These are phyloP conservation scores for Melocanna baccifera DNA, from an alignment of 176 grass and related monocot species.

Conservation along the genomic window DNA sequence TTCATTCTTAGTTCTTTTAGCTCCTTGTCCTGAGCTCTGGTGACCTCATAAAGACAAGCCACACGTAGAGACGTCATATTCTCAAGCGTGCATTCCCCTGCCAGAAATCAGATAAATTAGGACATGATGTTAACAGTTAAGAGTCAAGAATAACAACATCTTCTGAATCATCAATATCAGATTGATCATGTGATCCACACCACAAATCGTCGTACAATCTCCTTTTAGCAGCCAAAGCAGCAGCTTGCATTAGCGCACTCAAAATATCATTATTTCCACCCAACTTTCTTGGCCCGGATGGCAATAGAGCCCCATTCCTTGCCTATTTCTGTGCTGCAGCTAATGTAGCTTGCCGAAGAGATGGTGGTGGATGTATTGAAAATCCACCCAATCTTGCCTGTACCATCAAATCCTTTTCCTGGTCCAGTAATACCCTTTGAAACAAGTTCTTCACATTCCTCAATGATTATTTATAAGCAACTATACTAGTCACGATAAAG, in stretches of 20 bases:
- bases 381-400: slow-evolving; percentile 75
- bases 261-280: slow-evolving; percentile 84
- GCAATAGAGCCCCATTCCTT: slow-evolving; percentile 63
- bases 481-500: background rate
- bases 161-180: slow-evolving; percentile 46
- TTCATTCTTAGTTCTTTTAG: slow-evolving; percentile 45
- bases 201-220: slow-evolving; percentile 96
- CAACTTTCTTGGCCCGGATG: slow-evolving; percentile 74
- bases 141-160: slow-evolving; percentile 1
- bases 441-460: slow-evolving; percentile 97
- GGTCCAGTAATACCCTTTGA: slow-evolving; percentile 80
- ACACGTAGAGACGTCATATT: slow-evolving; percentile 96
- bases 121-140: background rate
- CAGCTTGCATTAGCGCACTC: slow-evolving; percentile 82
- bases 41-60: slow-evolving; percentile 72
- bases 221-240: slow-evolving; percentile 92
- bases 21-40: slow-evolving; percentile 54
- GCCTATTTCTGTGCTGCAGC: slow-evolving; percentile 75
- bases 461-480: slow-evolving; percentile 28
- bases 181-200: slow-evolving; percentile 67
- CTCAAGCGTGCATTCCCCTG: slow-evolving; percentile 85
- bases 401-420: slow-evolving; percentile 84
- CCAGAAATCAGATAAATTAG: slow-evolving; percentile 39
- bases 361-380: slow-evolving; percentile 59
- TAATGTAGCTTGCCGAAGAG: slow-evolving; percentile 63